These are phyloP conservation scores for Aspergillus latus DNA, from an alignment of 2,329 filamentous ascomycete species.

Conservation along the genomic window DNA sequence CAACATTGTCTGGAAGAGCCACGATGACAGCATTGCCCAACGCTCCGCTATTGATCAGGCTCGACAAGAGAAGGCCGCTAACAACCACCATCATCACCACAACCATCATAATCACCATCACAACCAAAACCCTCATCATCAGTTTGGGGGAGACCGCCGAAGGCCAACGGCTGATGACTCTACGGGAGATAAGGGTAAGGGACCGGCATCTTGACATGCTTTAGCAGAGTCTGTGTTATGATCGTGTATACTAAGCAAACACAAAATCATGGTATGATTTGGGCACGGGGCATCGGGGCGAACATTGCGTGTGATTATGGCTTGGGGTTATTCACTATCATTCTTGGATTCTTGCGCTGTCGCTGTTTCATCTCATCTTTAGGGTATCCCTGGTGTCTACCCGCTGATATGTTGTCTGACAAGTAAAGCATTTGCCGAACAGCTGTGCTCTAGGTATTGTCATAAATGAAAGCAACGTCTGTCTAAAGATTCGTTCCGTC, in stretches of 20 bases:
- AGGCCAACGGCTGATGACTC: slow-evolving; percentile 46
- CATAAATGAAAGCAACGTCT: background rate
- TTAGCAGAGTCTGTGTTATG: slow-evolving; percentile 28
- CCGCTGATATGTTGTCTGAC: background rate
- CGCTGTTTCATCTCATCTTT: slow-evolving; percentile 6
- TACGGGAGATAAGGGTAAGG: slow-evolving; percentile 44
- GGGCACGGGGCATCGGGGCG: slow-evolving; percentile 42
- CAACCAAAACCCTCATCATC: slow-evolving; percentile 22
- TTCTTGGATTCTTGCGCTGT: slow-evolving; percentile 20
- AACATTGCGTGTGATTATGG: slow-evolving; percentile 40
- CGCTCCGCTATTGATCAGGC: slow-evolving; percentile 87
- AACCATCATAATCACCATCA: slow-evolving; percentile 32
- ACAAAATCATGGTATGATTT: slow-evolving; percentile 39
- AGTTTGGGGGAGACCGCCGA: slow-evolving; percentile 42
- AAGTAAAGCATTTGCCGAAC: background rate
- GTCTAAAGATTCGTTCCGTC: background rate
- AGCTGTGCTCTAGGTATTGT: background rate
- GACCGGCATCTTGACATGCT: slow-evolving; percentile 33
- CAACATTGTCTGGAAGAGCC: slow-evolving; percentile 90
- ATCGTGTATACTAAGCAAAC: slow-evolving; percentile 41
- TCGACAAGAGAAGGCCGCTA: slow-evolving; percentile 74
- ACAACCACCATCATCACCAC: slow-evolving; percentile 33
- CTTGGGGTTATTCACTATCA: slow-evolving; percentile 25
- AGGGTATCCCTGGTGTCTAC: background rate
- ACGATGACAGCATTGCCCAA: slow-evolving; percentile 93